These are phyloP conservation scores for Phytopythium ostracodes DNA, from an alignment of 352 stramenopile genomes.

Conservation along the genomic window DNA sequence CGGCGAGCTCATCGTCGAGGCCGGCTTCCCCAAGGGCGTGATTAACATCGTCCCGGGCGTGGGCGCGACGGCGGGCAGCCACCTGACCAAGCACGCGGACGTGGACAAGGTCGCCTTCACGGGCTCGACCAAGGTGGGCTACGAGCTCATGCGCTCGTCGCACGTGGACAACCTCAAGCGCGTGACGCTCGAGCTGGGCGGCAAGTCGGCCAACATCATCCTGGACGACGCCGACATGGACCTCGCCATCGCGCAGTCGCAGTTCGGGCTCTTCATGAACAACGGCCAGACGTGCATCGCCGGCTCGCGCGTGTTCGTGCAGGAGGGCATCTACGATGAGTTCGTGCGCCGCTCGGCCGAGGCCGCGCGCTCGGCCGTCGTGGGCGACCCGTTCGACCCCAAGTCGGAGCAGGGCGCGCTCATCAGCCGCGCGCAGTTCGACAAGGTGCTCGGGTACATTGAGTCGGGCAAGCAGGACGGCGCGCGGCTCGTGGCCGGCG, in stretches of 20 bases:
- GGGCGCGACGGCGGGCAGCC: conserved; percentile 26
- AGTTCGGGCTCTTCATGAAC: conserved; percentile 74
- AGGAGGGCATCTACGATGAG: conserved; percentile 73
- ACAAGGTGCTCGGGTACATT: conserved; percentile 84
- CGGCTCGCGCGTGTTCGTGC: conserved; percentile 75
- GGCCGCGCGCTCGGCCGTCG: conserved; percentile 35
- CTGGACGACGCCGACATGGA: conserved; percentile 63
- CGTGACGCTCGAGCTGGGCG: conserved; percentile 67
- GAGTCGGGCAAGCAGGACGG: conserved; percentile 73
- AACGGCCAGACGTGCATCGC: conserved; percentile 86
- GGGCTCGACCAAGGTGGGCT: conserved; percentile 56
- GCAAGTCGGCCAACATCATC: conserved; percentile 75
- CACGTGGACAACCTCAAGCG: conserved; percentile 68
- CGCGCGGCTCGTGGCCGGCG: conserved; percentile 68
- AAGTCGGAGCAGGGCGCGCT: conserved; percentile 43
- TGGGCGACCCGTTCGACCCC: conserved; percentile 50
- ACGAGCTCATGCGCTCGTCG: conserved; percentile 46
- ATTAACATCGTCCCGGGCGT: conserved; percentile 77
- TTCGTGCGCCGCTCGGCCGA: conserved; percentile 61
- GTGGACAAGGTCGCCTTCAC: conserved; percentile 85
- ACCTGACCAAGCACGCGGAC: conserved; percentile 32
- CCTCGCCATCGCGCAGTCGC: conserved; percentile 31
- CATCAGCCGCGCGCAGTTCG: conserved; percentile 56
- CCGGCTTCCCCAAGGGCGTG: conserved; percentile 70
- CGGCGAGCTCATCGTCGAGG: conserved; percentile 69